phyloP scores from a whole-genome alignment of 139 green algal genomes.

The Tetradesmus lagerheimii region DNA sequence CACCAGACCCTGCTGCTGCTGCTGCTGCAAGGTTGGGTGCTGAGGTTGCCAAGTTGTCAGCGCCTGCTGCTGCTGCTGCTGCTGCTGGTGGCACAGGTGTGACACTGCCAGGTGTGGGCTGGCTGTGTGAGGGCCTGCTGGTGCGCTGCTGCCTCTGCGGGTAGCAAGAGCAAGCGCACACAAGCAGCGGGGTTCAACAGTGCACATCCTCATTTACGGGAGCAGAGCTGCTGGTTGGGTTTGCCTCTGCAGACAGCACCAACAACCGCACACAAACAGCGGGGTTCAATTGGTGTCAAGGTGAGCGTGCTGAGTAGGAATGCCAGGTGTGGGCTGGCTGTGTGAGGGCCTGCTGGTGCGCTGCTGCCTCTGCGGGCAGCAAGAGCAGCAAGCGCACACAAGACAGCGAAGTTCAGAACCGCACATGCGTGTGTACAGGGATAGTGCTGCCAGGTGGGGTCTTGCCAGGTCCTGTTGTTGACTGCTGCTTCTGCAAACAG shows the following conservation, averaged over 20 bases:
- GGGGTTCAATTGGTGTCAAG: too few species aligned
- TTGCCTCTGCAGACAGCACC: too few species aligned
- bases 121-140: not conserved
- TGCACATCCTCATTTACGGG: too few species aligned
- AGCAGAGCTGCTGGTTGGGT: too few species aligned
- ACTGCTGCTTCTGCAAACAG: too few species aligned
- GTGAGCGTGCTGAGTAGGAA: too few species aligned
- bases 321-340: too few species aligned
- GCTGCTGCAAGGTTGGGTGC: not conserved
- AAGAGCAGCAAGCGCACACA: not conserved
- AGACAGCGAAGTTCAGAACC: not conserved
- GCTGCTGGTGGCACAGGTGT: not conserved
- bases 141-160: slow-evolving; percentile 4
- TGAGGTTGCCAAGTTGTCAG: not conserved
- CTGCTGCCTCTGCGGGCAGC: not conserved
- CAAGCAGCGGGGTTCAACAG: not conserved
- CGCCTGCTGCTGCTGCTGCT: slow-evolving; percentile 19
- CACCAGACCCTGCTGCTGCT: not conserved
- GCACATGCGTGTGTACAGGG: too few species aligned
- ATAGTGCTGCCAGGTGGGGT: too few species aligned
- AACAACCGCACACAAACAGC: too few species aligned
- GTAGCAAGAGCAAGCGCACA: not conserved
- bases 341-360: not conserved
- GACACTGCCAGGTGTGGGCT: too few species aligned
- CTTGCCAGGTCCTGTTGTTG: too few species aligned